phyloP scores from a whole-genome alignment of 2,329 filamentous ascomycete genomes.

The Tolypocladium inflatum region DNA sequence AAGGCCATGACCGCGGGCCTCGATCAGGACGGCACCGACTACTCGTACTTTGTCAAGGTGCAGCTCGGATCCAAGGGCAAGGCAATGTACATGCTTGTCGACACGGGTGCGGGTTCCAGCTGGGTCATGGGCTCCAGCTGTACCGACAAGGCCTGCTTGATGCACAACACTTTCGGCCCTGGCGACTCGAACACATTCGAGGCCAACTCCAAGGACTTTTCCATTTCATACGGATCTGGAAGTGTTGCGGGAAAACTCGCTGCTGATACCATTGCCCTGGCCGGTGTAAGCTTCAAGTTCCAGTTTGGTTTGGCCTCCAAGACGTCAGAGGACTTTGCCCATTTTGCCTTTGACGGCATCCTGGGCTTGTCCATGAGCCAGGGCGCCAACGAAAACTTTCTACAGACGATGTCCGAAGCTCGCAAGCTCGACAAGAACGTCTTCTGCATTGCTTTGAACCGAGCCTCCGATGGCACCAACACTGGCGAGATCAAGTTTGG shows the following conservation, averaged over 20 bases:
- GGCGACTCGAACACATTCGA: conserved; percentile 56
- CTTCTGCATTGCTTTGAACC: conserved; percentile 62
- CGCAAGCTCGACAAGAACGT: conserved; percentile 52
- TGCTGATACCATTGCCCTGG: conserved; percentile 58
- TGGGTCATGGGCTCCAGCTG: conserved; percentile 77
- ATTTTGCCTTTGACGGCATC: conserved; percentile 83
- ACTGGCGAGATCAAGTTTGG: conserved; percentile 75
- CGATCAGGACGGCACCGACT: conserved; percentile 56
- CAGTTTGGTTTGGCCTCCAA: conserved; percentile 64
- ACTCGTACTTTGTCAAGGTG: conserved; percentile 54
- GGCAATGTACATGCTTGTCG: conserved; percentile 51
- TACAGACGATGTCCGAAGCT: conserved; percentile 50
- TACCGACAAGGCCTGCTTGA: conserved; percentile 52
- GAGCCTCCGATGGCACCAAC: conserved; percentile 54
- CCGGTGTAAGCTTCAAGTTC: conserved; percentile 52
- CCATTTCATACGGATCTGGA: conserved; percentile 69
- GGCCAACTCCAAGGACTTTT: conserved; percentile 44
- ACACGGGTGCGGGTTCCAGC: conserved; percentile 61
- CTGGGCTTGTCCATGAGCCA: conserved; percentile 62
- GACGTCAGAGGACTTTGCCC: conserved; percentile 64
- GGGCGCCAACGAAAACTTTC: conserved; percentile 54
- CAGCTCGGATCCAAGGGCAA: conserved; percentile 45
- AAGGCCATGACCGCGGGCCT: conserved; percentile 43
- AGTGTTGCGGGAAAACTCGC: conserved; percentile 57
- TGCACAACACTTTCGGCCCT: conserved; percentile 61